Evolutionary conservation across 345 rosid genomes (phyloP).

Genomic region (Sisymbrium irio): DNA sequence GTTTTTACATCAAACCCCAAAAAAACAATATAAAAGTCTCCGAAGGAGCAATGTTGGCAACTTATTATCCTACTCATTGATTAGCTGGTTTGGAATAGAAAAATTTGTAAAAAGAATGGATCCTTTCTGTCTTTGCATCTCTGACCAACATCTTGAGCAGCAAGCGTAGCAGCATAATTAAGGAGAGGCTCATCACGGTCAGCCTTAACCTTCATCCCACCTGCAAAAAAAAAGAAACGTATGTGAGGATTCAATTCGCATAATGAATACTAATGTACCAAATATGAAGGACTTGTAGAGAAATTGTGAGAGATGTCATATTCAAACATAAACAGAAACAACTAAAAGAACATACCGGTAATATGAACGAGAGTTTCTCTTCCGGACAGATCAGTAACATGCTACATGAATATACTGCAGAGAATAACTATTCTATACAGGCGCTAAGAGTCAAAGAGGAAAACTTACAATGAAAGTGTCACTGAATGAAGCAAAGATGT

Average conservation of each 20-base stretch:
- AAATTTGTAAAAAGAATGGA: too few species aligned
- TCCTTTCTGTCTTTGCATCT: conserved; percentile 95
- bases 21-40: too few species aligned
- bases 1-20: too few species aligned
- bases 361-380: conserved; percentile 83
- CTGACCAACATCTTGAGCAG: conserved; percentile 73
- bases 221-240: too few species aligned
- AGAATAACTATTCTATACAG: neutral
- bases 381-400: conserved; percentile 85
- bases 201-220: conserved; percentile 96
- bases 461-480: too few species aligned
- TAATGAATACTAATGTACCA: neutral
- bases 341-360: conserved; percentile 49
- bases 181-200: conserved; percentile 83
- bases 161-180: conserved; percentile 93
- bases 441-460: too few species aligned
- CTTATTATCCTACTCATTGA: too few species aligned
- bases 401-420: conserved; percentile 43
- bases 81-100: too few species aligned
- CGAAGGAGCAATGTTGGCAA: too few species aligned
- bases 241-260: neutral
- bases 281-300: too few species aligned
- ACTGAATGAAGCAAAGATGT: too few species aligned
- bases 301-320: too few species aligned
- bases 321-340: neutral